Conservation (phyloP, 1,284 basidiomycete species). For the Cutaneotrichosporon cavernicola region DNA sequence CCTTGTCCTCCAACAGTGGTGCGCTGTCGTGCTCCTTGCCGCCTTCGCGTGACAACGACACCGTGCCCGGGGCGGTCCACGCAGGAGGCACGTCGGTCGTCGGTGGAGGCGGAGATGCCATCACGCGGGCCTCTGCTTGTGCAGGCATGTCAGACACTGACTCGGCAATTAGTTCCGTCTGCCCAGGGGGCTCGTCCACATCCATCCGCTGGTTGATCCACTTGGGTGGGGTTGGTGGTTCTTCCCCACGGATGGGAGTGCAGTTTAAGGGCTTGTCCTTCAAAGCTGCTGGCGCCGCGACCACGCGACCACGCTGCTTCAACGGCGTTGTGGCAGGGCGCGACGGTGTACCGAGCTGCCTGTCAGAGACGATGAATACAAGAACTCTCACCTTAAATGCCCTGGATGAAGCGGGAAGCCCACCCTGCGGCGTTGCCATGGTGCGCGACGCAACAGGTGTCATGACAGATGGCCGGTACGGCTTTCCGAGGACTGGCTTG, state of each 20-base stretch:
- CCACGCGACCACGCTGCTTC: not conserved
- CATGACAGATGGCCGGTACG: slow-evolving; percentile 5
- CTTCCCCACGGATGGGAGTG: not conserved
- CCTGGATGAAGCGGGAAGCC: not conserved
- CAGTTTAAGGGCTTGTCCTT: not conserved
- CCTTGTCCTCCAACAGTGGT: not conserved
- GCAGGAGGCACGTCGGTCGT: not conserved
- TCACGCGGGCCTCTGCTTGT: not conserved
- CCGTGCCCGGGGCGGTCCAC: not conserved
- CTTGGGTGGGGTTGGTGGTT: slow-evolving; percentile 1
- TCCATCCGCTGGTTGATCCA: not conserved
- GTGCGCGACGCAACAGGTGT: slow-evolving; percentile 2
- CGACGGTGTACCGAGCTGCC: slow-evolving; percentile 3
- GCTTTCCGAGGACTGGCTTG: slow-evolving; percentile 10
- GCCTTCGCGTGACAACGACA: not conserved
- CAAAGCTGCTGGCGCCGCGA: not conserved
- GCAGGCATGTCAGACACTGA: not conserved
- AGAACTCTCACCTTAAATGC: not conserved
- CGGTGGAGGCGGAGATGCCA: not conserved
- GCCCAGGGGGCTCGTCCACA: not conserved
- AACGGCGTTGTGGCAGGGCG: not conserved
- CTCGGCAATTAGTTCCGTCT: not conserved
- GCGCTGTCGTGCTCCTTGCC: not conserved
- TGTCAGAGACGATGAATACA: not conserved
- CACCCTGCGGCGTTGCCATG: slow-evolving; percentile 13